Evolutionary conservation across 1,139 yeast species (phyloP).

Genomic region (Hansenula lynferdii): DNA sequence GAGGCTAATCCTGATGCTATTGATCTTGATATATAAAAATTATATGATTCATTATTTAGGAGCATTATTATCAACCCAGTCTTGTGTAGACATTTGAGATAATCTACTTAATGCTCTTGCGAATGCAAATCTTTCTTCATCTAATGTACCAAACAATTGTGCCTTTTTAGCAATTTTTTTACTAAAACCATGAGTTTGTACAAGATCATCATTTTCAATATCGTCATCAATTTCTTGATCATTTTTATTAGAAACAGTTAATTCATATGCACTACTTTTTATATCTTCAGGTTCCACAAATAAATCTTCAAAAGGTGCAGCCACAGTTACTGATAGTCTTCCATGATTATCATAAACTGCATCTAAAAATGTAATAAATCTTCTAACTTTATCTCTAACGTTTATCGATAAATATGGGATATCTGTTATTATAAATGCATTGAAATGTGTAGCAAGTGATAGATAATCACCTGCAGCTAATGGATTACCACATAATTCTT

Average conservation of each 20-base stretch:
- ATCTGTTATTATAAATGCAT: constrained; percentile 80
- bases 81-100: constrained; percentile 90
- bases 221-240: constrained; percentile 12
- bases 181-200: constrained; percentile 68
- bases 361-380: constrained; percentile 91
- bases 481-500: constrained; percentile 79
- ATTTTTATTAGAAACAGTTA: constrained; percentile 22
- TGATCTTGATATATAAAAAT: constrained; percentile 47
- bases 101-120: constrained; percentile 90
- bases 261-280: constrained; percentile 47
- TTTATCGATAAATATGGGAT: constrained; percentile 79
- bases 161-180: constrained; percentile 73
- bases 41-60: too few relatives aligned
- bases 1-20: constrained; percentile 59
- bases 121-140: constrained; percentile 95
- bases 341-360: constrained; percentile 93
- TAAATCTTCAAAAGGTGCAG: constrained; percentile 75
- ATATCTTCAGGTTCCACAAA: constrained; percentile 82
- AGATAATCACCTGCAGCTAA: constrained; percentile 96
- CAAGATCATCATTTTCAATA: constrained; percentile 52
- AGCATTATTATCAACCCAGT: constrained; percentile 65
- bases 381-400: constrained; percentile 76
- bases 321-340: constrained; percentile 83
- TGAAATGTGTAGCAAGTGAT: constrained; percentile 72
- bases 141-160: constrained; percentile 71